Conservation (phyloP, 2,329 filamentous ascomycete genomes). For the Apiospora pterosperma region DNA sequence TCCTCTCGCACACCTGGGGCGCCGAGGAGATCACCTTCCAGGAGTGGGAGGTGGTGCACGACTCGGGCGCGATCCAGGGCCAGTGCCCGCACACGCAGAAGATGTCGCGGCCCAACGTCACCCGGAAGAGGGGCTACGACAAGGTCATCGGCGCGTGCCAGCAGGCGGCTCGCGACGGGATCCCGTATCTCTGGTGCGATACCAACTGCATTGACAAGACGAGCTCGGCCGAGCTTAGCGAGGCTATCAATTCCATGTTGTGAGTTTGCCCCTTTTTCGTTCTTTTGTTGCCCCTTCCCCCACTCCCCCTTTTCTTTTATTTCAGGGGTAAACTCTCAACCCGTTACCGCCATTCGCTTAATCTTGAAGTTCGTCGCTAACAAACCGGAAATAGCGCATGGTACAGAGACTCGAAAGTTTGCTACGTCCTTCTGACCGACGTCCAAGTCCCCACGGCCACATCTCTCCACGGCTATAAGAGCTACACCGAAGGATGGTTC, state of each 20-base stretch:
- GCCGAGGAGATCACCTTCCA: constrained; percentile 30
- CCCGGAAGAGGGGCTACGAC: constrained; percentile 24
- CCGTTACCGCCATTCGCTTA: constrained; percentile 21
- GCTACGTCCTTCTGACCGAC: constrained; percentile 31
- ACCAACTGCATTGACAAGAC: constrained; percentile 35
- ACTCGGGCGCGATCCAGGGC: constrained; percentile 16
- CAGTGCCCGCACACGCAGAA: neutral
- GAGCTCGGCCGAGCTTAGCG: constrained; percentile 30
- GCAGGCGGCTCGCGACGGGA: constrained; percentile 20
- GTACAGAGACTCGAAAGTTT: constrained; percentile 18
- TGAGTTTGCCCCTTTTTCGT: neutral
- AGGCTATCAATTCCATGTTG: constrained; percentile 36
- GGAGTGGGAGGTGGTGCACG: constrained; percentile 21
- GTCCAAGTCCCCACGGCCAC: constrained; percentile 11
- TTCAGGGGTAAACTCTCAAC: neutral
- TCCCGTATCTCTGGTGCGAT: constrained; percentile 32
- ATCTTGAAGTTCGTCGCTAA: constrained; percentile 10
- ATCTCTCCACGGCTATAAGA: neutral
- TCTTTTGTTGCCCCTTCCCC: neutral
- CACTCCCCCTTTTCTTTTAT: no score
- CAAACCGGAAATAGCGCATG: neutral
- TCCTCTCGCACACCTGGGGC: constrained; percentile 37
- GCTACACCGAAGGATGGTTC: neutral
- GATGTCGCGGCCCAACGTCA: neutral
- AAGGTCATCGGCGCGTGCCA: constrained; percentile 30